Conservation (phyloP, 805 yeast genomes). For the Nakazawaea siamensis region DNA sequence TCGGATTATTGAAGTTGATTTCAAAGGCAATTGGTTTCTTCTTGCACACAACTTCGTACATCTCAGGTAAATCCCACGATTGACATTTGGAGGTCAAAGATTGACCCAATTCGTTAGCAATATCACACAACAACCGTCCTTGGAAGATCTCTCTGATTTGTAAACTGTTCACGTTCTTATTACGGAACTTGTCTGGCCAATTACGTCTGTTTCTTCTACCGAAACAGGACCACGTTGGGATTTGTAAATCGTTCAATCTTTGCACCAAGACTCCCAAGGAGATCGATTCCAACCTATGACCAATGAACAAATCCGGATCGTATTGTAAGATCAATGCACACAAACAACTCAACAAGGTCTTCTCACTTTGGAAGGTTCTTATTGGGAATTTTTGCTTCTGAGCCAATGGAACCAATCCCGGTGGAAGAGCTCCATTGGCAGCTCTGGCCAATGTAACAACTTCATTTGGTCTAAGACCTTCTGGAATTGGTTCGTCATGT, state of each 20-base stretch:
- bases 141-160: slow-evolving; percentile 63
- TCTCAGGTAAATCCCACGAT: slow-evolving; percentile 89
- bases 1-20: slow-evolving; percentile 61
- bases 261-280: slow-evolving; percentile 75
- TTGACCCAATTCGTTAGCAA: slow-evolving; percentile 91
- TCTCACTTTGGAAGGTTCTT: slow-evolving; percentile 64
- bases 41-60: slow-evolving; percentile 75
- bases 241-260: slow-evolving; percentile 66
- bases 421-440: slow-evolving; percentile 61
- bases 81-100: slow-evolving; percentile 88
- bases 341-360: slow-evolving; percentile 63
- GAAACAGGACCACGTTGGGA: slow-evolving; percentile 70
- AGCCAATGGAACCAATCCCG: slow-evolving; percentile 61
- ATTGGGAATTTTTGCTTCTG: slow-evolving; percentile 43
- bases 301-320: slow-evolving; percentile 91
- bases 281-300: slow-evolving; percentile 77
- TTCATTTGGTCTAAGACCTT: slow-evolving; percentile 50
- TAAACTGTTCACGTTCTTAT: slow-evolving; percentile 41
- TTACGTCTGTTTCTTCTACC: slow-evolving; percentile 74
- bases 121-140: slow-evolving; percentile 86
- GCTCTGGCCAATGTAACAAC: slow-evolving; percentile 76
- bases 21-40: slow-evolving; percentile 57
- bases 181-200: slow-evolving; percentile 68
- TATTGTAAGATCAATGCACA: slow-evolving; percentile 57
- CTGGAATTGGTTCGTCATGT: slow-evolving; percentile 69